These are phyloP conservation scores for Botrytis medusae DNA, from an alignment of 2,329 filamentous ascomycete species.

Conservation along the genomic window DNA sequence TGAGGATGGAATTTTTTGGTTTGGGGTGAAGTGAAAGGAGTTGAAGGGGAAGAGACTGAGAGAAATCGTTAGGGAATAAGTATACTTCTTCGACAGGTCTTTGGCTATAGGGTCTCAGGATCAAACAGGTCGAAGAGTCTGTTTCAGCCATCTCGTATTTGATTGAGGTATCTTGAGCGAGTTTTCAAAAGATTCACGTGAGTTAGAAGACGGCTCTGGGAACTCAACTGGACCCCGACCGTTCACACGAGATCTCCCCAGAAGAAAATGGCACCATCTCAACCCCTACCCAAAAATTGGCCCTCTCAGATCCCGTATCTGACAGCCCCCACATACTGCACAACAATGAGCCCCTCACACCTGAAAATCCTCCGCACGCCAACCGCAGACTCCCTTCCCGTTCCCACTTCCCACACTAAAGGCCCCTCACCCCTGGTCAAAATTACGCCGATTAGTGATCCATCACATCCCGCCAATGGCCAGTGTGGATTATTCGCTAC, in stretches of 20 bases:
- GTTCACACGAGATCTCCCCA: neutral
- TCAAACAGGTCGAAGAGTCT: neutral
- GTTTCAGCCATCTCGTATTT: neutral
- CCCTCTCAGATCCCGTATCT: conserved; percentile 55
- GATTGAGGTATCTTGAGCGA: neutral
- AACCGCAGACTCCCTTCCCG: conserved; percentile 36
- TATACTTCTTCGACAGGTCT: accelerated
- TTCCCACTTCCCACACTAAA: conserved; percentile 42
- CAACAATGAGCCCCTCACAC: conserved; percentile 35
- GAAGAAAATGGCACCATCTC: conserved; percentile 13
- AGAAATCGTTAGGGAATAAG: neutral
- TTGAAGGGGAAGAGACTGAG: too few species aligned
- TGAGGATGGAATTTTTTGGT: neutral
- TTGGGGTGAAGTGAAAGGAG: neutral
- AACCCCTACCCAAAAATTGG: conserved; percentile 56
- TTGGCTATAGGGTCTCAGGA: neutral
- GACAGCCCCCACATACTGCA: conserved; percentile 49
- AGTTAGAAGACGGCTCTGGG: neutral
- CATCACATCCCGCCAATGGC: conserved; percentile 56
- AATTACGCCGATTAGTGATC: conserved; percentile 53
- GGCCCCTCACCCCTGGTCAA: conserved; percentile 52
- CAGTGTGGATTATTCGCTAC: conserved; percentile 62
- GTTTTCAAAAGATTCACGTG: neutral
- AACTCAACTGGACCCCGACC: neutral
- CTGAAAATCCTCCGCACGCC: conserved; percentile 29